Evolutionary conservation across 2,329 filamentous ascomycete species (phyloP).

Genomic region (Chalaropsis ovoidea): DNA sequence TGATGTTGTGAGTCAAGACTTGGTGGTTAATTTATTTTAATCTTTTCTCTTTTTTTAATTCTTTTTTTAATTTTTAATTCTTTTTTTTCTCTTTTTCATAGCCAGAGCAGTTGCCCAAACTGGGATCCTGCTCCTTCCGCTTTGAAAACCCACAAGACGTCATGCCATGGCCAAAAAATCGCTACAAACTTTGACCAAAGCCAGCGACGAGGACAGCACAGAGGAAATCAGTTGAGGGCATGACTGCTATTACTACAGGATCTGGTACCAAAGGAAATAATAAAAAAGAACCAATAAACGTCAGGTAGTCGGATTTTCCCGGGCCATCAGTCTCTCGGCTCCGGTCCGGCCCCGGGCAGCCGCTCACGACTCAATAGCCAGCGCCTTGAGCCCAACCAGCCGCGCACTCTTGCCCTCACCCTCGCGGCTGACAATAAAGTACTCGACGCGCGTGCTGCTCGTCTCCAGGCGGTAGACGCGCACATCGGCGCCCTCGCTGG

Average conservation of each 20-base stretch:
- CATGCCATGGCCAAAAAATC: not conserved
- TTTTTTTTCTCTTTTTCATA: not conserved
- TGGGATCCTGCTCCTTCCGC: not conserved
- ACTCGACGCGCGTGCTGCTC: conserved; percentile 52
- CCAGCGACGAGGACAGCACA: not conserved
- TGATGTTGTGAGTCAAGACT: not conserved
- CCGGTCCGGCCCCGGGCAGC: not conserved
- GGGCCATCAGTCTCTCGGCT: too few species aligned
- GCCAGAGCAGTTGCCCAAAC: not conserved
- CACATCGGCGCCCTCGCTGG: conserved; percentile 54
- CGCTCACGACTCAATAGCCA: conserved; percentile 59
- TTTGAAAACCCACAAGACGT: not conserved
- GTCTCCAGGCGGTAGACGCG: conserved; percentile 62
- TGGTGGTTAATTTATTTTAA: too few species aligned
- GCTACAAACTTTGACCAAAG: not conserved
- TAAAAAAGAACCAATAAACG: too few species aligned
- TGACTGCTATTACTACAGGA: too few species aligned
- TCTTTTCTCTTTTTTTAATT: too few species aligned
- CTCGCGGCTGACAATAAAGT: conserved; percentile 64
- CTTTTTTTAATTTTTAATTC: not conserved
- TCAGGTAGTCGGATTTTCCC: too few species aligned
- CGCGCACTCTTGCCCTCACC: conserved; percentile 45
- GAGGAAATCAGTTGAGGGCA: not conserved
- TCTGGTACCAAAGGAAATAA: too few species aligned
- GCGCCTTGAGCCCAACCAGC: conserved; percentile 67